These are phyloP conservation scores for Physaria fendleri DNA, from an alignment of 345 rosid species.

Conservation along the genomic window DNA sequence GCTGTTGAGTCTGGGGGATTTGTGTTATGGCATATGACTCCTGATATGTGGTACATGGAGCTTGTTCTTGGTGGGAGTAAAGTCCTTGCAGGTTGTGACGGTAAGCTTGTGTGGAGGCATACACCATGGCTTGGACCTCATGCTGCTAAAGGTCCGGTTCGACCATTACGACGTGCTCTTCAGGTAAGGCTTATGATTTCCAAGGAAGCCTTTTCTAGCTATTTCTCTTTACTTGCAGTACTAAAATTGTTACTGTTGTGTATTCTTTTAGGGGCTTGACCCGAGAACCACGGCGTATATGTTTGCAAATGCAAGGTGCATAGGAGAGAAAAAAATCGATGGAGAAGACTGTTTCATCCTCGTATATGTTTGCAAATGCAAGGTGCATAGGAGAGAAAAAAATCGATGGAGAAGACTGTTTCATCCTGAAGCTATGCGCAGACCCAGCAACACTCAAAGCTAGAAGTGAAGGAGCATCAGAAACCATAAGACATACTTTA, in stretches of 20 bases:
- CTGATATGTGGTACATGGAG: conserved; percentile 88
- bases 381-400: conserved; percentile 72
- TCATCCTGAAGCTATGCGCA: conserved; percentile 70
- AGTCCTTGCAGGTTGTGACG: conserved; percentile 78
- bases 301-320: conserved; percentile 65
- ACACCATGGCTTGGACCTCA: conserved; percentile 89
- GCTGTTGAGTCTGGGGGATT: conserved; percentile 72
- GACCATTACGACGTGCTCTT: conserved; percentile 86
- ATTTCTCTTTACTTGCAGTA: background rate
- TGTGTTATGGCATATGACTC: conserved; percentile 90
- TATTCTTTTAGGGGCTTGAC: conserved; percentile 58
- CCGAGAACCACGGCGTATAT: conserved; percentile 65
- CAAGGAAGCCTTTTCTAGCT: background rate
- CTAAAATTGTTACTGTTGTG: background rate
- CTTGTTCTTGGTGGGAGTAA: conserved; percentile 74
- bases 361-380: conserved; percentile 56
- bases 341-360: conserved; percentile 75
- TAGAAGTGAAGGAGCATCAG: conserved; percentile 75
- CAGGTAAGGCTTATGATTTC: conserved; percentile 39
- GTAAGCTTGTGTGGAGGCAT: conserved; percentile 85
- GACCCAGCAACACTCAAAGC: conserved; percentile 66
- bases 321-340: conserved; percentile 60
- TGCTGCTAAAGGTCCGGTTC: conserved; percentile 70
- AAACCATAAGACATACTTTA: conserved; percentile 62
- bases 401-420: conserved; percentile 65